A percentile compares a stretch with the other conserved stretches of the same genome.
Evolutionary conservation across 352 stramenopile genomes (phyloP).

Genomic region (Pythium scleroteichum): DNA sequence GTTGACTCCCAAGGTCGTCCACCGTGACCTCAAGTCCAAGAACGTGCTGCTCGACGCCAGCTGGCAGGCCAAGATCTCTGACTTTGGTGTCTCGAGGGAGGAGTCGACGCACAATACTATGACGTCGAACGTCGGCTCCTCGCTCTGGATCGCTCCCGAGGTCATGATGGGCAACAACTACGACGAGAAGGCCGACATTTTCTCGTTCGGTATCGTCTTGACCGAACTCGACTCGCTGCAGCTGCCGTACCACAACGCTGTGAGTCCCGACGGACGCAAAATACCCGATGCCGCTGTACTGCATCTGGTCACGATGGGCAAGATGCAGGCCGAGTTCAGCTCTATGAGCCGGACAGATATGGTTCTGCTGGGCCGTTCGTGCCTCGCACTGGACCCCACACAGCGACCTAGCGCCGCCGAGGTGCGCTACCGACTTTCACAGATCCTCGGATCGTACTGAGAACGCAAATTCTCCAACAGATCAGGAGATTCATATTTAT

Average conservation of each 20-base stretch:
- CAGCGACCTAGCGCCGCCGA: slow-evolving; percentile 27
- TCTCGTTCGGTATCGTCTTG: slow-evolving; percentile 26
- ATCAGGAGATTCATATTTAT: slow-evolving; percentile 12
- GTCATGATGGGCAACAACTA: slow-evolving; percentile 37
- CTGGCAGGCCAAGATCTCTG: slow-evolving; percentile 52
- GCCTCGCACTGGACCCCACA: slow-evolving; percentile 30
- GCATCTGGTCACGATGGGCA: slow-evolving; percentile 37
- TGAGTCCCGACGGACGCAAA: slow-evolving; percentile 25
- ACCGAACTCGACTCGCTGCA: slow-evolving; percentile 26
- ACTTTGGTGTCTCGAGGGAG: slow-evolving; percentile 59
- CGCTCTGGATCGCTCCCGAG: slow-evolving; percentile 55
- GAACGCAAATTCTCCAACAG: neutral
- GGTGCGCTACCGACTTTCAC: slow-evolving; percentile 20
- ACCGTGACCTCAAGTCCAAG: slow-evolving; percentile 87
- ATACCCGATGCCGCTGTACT: slow-evolving; percentile 33
- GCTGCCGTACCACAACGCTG: slow-evolving; percentile 29
- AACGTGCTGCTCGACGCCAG: slow-evolving; percentile 68
- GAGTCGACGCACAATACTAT: slow-evolving; percentile 39
- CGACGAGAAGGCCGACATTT: slow-evolving; percentile 34
- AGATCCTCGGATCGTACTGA: slow-evolving; percentile 28
- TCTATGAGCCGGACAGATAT: slow-evolving; percentile 26
- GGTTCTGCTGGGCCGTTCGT: slow-evolving; percentile 29
- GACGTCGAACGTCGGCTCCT: slow-evolving; percentile 48
- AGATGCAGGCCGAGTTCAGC: slow-evolving; percentile 32
- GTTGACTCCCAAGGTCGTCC: slow-evolving; percentile 62